phyloP scores from a whole-genome alignment of 202 grass and related monocot genomes.

The Eragrostis tef region DNA sequence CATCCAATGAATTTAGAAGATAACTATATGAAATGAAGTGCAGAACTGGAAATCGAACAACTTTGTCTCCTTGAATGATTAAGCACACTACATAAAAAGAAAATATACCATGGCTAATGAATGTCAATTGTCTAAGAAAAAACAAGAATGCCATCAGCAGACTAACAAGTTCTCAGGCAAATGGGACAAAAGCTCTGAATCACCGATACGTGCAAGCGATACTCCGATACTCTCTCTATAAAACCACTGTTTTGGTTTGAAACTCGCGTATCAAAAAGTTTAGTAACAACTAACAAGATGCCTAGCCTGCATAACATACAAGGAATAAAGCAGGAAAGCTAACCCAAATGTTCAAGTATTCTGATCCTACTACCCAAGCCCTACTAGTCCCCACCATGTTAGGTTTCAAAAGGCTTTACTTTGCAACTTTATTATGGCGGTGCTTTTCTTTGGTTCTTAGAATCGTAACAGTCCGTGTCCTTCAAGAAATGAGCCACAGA shows the following conservation, averaged over 20 bases:
- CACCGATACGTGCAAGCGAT: too few relatives aligned
- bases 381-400: background rate
- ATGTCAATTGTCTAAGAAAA: background rate
- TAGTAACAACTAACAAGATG: constrained; percentile 28
- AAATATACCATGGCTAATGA: background rate
- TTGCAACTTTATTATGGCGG: constrained; percentile 28
- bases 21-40: background rate
- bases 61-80: background rate
- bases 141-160: background rate
- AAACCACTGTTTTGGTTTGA: too few relatives aligned
- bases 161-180: background rate
- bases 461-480: constrained; percentile 21
- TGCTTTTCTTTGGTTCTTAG: constrained; percentile 35
- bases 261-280: too few relatives aligned
- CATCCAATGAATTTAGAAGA: background rate
- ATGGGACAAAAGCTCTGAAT: background rate
- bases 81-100: background rate
- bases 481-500: constrained; percentile 40
- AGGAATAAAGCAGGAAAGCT: constrained; percentile 16
- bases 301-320: background rate
- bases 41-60: background rate
- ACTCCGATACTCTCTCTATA: too few relatives aligned
- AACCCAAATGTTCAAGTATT: background rate
- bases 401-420: constrained; percentile 38
- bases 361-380: background rate